A percentile compares a stretch with the other conserved stretches of the same genome.
Evolutionary conservation across 176 grass and related monocot species (phyloP).

Genomic region (Rhynchospora pubera): DNA sequence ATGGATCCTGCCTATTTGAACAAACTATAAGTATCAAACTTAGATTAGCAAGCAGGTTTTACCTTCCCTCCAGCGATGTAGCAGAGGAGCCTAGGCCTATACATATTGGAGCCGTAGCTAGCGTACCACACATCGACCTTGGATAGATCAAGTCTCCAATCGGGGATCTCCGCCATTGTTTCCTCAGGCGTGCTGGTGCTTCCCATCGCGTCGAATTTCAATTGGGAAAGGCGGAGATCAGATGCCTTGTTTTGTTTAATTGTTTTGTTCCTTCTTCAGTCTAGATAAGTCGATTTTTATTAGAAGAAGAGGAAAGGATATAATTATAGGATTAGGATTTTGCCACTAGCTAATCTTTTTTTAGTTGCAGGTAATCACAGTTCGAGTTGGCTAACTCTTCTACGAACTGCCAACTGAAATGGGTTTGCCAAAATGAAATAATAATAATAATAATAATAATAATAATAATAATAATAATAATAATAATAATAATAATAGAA

Average conservation of each 20-base stretch:
- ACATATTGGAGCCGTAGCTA: conserved; percentile 95
- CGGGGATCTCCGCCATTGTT: neutral
- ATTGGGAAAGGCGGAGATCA: neutral
- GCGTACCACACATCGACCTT: conserved; percentile 79
- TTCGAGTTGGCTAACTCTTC: neutral
- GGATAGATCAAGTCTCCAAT: conserved; percentile 64
- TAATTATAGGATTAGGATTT: neutral
- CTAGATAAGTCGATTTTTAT: neutral
- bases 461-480: no score
- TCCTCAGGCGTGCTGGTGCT: neutral
- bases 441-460: no score
- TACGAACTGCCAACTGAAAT: neutral
- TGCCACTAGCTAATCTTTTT: neutral
- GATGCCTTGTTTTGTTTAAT: no score
- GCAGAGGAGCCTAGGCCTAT: conserved; percentile 71
- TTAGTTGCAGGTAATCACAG: neutral
- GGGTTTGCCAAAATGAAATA: no score
- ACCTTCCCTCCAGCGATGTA: conserved; percentile 95
- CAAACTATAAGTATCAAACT: neutral
- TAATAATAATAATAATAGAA: no score
- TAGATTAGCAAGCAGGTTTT: neutral
- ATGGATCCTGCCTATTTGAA: neutral
- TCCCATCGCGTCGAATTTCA: neutral
- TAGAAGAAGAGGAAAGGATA: neutral
- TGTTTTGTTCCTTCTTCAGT: neutral